Percentiles rank a stretch among this genome's conserved stretches.
Conservation (phyloP, 495 filamentous ascomycete species). For the Glarea lozoyensis region DNA sequence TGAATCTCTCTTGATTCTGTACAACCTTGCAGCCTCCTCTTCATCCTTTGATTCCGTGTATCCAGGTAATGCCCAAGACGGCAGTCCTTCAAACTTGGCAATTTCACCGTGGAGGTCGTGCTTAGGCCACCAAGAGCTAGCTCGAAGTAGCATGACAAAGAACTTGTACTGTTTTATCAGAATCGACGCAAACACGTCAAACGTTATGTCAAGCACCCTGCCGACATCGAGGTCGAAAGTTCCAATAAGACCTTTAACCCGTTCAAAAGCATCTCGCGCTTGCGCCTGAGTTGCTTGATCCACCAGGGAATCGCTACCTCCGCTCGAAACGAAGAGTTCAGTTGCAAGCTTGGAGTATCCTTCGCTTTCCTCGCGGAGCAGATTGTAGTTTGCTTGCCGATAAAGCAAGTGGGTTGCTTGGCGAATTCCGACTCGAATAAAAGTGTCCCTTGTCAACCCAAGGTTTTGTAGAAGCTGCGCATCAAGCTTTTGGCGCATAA, state of each 20-base stretch:
- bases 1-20: conserved; percentile 54
- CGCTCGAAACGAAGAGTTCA: conserved; percentile 76
- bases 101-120: conserved; percentile 24
- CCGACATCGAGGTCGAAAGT: conserved; percentile 93
- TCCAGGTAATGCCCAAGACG: conserved; percentile 72
- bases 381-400: conserved; percentile 91
- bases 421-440: conserved; percentile 71
- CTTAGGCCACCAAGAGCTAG: conserved; percentile 96
- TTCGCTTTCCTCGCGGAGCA: conserved; percentile 91
- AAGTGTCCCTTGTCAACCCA: conserved; percentile 74
- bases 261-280: conserved; percentile 60
- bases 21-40: conserved; percentile 36
- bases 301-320: conserved; percentile 53
- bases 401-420: conserved; percentile 89
- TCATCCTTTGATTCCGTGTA: conserved; percentile 53
- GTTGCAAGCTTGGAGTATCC: conserved; percentile 85
- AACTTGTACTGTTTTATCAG: conserved; percentile 81
- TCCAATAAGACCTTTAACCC: conserved; percentile 83
- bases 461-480: conserved; percentile 61
- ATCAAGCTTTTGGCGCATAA: conserved; percentile 82
- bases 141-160: conserved; percentile 82
- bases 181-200: conserved; percentile 81
- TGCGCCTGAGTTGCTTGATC: too few species aligned
- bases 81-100: conserved; percentile 41
- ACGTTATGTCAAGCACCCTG: conserved; percentile 81